Evolutionary conservation across 2,329 filamentous ascomycete genomes (phyloP).

Genomic region (Ceratocystis eucalypticola): DNA sequence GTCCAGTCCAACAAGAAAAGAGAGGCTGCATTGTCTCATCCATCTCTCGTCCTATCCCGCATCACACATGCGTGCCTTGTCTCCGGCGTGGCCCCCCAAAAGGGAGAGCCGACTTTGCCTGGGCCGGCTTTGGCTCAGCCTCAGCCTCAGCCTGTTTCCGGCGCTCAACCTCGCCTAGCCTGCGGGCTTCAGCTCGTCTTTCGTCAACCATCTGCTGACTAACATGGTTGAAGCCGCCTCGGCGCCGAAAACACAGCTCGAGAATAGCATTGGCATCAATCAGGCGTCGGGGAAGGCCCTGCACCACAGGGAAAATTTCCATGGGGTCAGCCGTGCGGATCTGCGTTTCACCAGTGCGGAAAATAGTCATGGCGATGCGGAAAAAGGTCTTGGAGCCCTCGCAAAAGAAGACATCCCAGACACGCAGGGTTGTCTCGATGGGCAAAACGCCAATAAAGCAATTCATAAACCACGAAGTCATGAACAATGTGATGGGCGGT

Average conservation of each 20-base stretch:
- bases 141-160: slow-evolving; percentile 20
- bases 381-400: slow-evolving; percentile 91
- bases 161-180: slow-evolving; percentile 35
- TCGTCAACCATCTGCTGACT: slow-evolving; percentile 72
- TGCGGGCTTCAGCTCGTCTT: slow-evolving; percentile 54
- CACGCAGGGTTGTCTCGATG: slow-evolving; percentile 77
- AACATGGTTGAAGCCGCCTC: slow-evolving; percentile 67
- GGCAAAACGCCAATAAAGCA: slow-evolving; percentile 87
- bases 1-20: no score
- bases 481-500: slow-evolving; percentile 80
- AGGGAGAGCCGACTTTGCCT: neutral
- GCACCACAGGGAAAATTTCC: slow-evolving; percentile 92
- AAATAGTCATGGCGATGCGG: slow-evolving; percentile 77
- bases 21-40: no score
- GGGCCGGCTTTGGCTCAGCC: neutral
- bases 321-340: slow-evolving; percentile 79
- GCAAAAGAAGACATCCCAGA: slow-evolving; percentile 94
- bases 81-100: slow-evolving; percentile 20
- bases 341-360: slow-evolving; percentile 72
- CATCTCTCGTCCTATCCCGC: neutral
- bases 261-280: slow-evolving; percentile 71
- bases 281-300: slow-evolving; percentile 67
- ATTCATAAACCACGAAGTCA: slow-evolving; percentile 97
- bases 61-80: slow-evolving; percentile 21
- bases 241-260: slow-evolving; percentile 68